These are phyloP conservation scores for Fraxinus greggii DNA, from an alignment of 305 asterid species.

Conservation along the genomic window DNA sequence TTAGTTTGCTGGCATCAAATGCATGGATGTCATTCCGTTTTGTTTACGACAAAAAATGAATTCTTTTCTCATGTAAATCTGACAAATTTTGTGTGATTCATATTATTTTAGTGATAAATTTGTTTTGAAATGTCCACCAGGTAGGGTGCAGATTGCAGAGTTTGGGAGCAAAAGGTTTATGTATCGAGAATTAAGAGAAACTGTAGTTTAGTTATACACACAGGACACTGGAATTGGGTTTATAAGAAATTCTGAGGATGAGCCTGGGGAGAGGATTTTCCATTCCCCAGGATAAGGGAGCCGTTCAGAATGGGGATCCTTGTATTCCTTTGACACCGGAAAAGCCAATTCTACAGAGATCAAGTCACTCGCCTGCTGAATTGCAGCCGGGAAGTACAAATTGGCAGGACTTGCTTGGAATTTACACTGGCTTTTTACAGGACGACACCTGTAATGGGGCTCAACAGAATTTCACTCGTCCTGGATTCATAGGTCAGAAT, in stretches of 20 bases:
- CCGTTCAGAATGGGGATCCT: constrained; percentile 33
- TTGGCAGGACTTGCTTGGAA: constrained; percentile 53
- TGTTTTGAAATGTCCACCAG: not conserved
- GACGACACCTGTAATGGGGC: constrained; percentile 18
- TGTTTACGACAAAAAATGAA: constrained; percentile 27
- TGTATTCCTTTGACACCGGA: constrained; percentile 52
- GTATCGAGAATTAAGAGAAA: not conserved
- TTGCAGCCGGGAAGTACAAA: constrained; percentile 24
- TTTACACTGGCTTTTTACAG: constrained; percentile 43
- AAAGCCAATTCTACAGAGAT: constrained; percentile 34
- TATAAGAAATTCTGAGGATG: constrained; percentile 31
- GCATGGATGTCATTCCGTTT: constrained; percentile 26
- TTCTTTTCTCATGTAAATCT: constrained; percentile 31
- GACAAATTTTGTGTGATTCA: constrained; percentile 11
- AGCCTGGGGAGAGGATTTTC: constrained; percentile 54
- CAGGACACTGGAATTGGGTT: not conserved
- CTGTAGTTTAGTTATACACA: not conserved
- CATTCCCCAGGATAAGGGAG: constrained; percentile 40
- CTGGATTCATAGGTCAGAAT: constrained; percentile 12
- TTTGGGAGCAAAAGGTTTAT: not conserved
- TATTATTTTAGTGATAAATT: not conserved
- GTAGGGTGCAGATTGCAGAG: constrained; percentile 4
- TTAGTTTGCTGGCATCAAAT: constrained; percentile 39
- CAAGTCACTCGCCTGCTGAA: constrained; percentile 29
- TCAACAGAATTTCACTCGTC: constrained; percentile 28